Evolutionary conservation across 345 rosid genomes (phyloP), one percentile per base, ranked within the genome.

Genomic region (Corchorus capsularis): DNA sequence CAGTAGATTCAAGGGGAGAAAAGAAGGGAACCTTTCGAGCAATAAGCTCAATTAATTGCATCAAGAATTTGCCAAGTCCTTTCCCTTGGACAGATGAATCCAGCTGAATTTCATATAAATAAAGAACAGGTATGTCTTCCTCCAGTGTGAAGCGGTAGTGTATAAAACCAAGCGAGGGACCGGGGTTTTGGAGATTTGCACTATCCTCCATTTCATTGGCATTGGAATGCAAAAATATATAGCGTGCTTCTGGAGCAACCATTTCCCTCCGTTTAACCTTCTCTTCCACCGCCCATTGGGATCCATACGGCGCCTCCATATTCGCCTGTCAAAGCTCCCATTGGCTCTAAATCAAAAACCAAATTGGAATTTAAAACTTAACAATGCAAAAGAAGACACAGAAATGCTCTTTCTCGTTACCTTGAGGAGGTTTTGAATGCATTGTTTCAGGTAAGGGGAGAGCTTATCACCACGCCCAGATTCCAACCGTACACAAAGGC

Each of bases 91-190:
- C 80, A 34, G 59, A 75, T 69, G 91, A 75, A 72, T 93, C 91
- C 14, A 96, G 91, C 82, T 92, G 99, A 61, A 93, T 72, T 77
- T 96, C 99, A 71, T 96, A 96, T 43, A 93, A 89, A 55, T 96
- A 96, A 69, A 96, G 88, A 45, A 93, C 96, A 4, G 94, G 93
- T 43, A 92, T 76, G 50, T 91, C 94, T 83, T 93, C 98, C 85
- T 93, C 98, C 52, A 93, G 56, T 37, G 91, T 85, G 81, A 96
- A 93, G 20, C 96, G 92, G 62, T 82, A 96, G 74, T 92, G 93
- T 16, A 89, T 86, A 79, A 96, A 96, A 20, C 98, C 99, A 76
- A 86, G 92, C 50, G 87, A 78, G 20, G 81, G 79, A 56, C 39
- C 41, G 41, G 17, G 78, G 34, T 75, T 73, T 7, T 22, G 16